Base-by-base conservation (phyloP, 371 early-diverging fungal species). In the Funneliformis caledonium region DNA sequence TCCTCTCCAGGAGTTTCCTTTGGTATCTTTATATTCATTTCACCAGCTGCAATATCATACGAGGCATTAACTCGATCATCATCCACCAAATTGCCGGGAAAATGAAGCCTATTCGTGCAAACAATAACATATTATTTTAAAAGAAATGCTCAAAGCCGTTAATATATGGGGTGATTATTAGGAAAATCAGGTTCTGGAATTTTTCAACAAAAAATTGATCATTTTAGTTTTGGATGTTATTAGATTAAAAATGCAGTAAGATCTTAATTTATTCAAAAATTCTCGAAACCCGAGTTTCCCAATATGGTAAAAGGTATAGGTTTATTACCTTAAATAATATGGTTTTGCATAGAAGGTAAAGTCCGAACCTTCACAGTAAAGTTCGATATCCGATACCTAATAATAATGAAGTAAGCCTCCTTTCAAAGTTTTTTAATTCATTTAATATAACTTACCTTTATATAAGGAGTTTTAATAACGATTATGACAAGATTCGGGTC, bases 381-480 rank as follows among this genome's bases (percentile, higher is more conserved):
- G 87, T 84, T 97, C 96, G 6, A 96, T 92, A 19, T 96, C 93
- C 83, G 94, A 93, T 16, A 94, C 90, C 96, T 95, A 82, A 33
- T 10, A 61, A 45, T 4, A 48, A 56, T 22, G n/a, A 56, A 37
- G 76, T 83, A 82, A 62, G 10, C 31, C 31, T n/a, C 14, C 22
- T 31, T 56, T 31, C 19, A 56, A 37, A 75, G 10, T 10, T 73
- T 59, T 10, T 65, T 6, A 33, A 65, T 7, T 65, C 4, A 59
- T 10, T 69, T 50, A 43, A n/a, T 37, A 19, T 37, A 22, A 68
- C 85, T n/a, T 87, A 93, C 96, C 85, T 95, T 92, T 60, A 97
- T 91, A 83, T 95, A 93, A 2, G 97, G 96, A 14, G 95, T 94
- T 68, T 93, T 86, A 72, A 97, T 92, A 7, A 85, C 85, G 7